These are phyloP conservation scores for Rhizoclosmatium sp. DNA, from an alignment of 192 early-diverging fungal genomes.

Conservation along the genomic window DNA sequence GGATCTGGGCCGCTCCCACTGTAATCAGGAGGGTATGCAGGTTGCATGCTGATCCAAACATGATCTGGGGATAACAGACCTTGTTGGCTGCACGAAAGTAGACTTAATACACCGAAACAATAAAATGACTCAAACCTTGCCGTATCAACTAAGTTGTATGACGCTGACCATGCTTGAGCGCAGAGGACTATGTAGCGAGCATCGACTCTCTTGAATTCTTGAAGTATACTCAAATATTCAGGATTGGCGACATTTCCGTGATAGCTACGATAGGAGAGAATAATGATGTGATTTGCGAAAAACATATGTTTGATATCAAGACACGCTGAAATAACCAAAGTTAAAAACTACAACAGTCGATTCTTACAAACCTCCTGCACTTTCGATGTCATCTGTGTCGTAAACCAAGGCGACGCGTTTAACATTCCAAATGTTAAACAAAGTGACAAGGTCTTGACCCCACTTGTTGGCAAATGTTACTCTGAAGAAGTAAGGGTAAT, in stretches of 20 bases:
- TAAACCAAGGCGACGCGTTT: too few species aligned
- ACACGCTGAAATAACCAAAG: background rate
- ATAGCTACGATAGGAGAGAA: background rate
- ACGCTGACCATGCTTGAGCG: background rate
- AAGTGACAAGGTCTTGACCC: too few species aligned
- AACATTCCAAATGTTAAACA: too few species aligned
- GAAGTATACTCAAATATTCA: background rate
- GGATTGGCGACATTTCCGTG: background rate
- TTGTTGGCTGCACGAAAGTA: background rate
- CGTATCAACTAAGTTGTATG: background rate
- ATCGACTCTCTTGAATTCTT: background rate
- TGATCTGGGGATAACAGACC: background rate
- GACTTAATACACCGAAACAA: background rate
- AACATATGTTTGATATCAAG: background rate
- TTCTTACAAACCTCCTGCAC: background rate
- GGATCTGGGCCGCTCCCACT: background rate
- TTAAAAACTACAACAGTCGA: background rate
- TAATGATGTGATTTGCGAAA: background rate
- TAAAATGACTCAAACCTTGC: background rate
- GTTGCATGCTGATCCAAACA: conserved; percentile 1
- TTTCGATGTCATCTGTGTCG: background rate
- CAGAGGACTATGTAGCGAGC: conserved; percentile 12
- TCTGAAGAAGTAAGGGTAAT: background rate
- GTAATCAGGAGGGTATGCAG: conserved; percentile 1
- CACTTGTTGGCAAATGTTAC: too few species aligned